Percentiles rank a stretch among this genome's conserved stretches.
These are phyloP conservation scores for Beta macrorhiza DNA, from an alignment of 179 eudicot species.

Conservation along the genomic window DNA sequence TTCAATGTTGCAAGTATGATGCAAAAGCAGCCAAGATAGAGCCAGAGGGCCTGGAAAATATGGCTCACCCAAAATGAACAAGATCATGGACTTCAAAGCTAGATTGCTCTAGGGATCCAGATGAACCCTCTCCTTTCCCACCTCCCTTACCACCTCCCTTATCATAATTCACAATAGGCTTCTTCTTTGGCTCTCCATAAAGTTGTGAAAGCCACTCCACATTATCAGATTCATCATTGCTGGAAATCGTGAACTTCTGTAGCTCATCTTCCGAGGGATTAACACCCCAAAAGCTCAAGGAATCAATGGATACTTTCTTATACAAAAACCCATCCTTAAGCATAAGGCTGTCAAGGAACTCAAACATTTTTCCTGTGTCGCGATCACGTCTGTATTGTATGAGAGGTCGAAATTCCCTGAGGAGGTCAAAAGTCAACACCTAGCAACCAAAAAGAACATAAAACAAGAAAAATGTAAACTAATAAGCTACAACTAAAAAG, in stretches of 20 bases:
- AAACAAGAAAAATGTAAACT: slow-evolving; percentile 9
- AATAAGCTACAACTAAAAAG: slow-evolving; percentile 7
- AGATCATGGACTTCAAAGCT: slow-evolving; percentile 78
- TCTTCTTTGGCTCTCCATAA: slow-evolving; percentile 71
- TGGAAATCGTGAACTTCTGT: slow-evolving; percentile 64
- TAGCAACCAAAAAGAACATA: neutral
- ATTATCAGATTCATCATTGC: slow-evolving; percentile 61
- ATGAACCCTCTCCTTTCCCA: slow-evolving; percentile 66
- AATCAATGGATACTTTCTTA: slow-evolving; percentile 76
- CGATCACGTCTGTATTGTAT: slow-evolving; percentile 80
- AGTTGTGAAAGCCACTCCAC: slow-evolving; percentile 82
- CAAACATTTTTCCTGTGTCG: slow-evolving; percentile 66
- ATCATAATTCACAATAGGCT: slow-evolving; percentile 27
- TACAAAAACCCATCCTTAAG: slow-evolving; percentile 86
- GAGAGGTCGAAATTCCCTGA: slow-evolving; percentile 87
- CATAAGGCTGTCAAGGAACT: slow-evolving; percentile 80
- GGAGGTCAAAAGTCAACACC: slow-evolving; percentile 24
- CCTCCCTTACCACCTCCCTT: slow-evolving; percentile 61
- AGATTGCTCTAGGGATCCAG: slow-evolving; percentile 46
- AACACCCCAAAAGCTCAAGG: slow-evolving; percentile 73
- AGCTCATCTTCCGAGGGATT: slow-evolving; percentile 78
- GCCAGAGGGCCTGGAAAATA: neutral
- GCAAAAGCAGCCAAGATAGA: slow-evolving; percentile 5
- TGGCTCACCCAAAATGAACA: slow-evolving; percentile 73
- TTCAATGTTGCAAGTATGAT: neutral